Conservation (phyloP, 1,139 yeast genomes). For the Arxiozyma slooffiae region DNA sequence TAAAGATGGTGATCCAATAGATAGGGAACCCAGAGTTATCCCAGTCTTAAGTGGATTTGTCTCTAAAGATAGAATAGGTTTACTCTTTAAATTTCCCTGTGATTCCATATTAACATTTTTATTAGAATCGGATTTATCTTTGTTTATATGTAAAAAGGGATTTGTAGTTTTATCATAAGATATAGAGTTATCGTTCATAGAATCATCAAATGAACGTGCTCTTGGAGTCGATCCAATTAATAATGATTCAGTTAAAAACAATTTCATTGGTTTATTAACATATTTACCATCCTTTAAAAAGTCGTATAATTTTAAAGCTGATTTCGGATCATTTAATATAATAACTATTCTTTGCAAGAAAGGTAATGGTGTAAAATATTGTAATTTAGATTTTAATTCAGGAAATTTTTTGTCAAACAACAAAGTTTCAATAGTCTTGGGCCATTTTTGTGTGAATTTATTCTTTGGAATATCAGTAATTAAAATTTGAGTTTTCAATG, state of each 20-base stretch:
- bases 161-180: constrained; percentile 1
- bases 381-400: constrained; percentile 14
- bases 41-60: constrained; percentile 22
- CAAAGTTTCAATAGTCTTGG: constrained; percentile 17
- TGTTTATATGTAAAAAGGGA: constrained; percentile 1
- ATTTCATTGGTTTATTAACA: constrained; percentile 10
- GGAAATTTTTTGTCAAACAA: constrained; percentile 21
- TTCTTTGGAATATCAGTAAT: constrained; percentile 26
- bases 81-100: not conserved
- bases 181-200: not conserved
- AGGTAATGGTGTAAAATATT: constrained; percentile 26
- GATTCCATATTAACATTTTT: not conserved
- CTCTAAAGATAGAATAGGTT: constrained; percentile 23
- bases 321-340: constrained; percentile 20
- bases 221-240: constrained; percentile 13
- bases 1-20: constrained; percentile 22
- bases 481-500: constrained; percentile 18
- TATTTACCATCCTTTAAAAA: constrained; percentile 11
- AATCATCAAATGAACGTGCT: constrained; percentile 15
- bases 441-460: constrained; percentile 22
- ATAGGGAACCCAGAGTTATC: constrained; percentile 10
- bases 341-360: constrained; percentile 27
- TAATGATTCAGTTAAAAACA: constrained; percentile 26
- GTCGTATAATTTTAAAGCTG: constrained; percentile 17
- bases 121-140: not conserved